Evolutionary conservation across 805 yeast genomes (phyloP).

Genomic region (Schwanniomyces occidentalis): DNA sequence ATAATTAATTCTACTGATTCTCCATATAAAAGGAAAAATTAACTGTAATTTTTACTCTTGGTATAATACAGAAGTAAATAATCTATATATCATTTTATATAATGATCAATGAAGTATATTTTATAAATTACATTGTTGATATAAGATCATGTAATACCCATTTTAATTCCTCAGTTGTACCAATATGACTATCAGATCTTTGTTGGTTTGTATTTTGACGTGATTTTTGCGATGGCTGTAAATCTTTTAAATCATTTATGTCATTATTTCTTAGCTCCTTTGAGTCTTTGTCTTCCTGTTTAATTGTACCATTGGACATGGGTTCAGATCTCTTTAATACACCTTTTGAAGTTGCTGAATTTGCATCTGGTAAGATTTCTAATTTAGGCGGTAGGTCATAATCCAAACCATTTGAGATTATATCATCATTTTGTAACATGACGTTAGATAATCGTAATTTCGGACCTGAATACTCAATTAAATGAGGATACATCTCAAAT

Average conservation of each 20-base stretch:
- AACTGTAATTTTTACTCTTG: too few species aligned
- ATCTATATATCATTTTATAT: neutral
- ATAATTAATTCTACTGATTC: slow-evolving; percentile 10
- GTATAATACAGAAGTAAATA: neutral
- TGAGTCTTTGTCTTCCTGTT: slow-evolving; percentile 1
- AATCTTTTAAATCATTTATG: neutral
- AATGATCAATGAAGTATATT: neutral
- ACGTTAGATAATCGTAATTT: slow-evolving; percentile 48
- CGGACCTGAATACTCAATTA: slow-evolving; percentile 69
- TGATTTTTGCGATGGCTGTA: neutral
- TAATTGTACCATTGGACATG: slow-evolving; percentile 2
- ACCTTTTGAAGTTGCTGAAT: too few species aligned
- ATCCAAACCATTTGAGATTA: slow-evolving; percentile 28
- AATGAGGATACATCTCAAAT: slow-evolving; percentile 61
- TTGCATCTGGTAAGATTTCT: slow-evolving; percentile 5
- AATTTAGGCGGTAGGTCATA: slow-evolving; percentile 32
- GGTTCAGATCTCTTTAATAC: slow-evolving; percentile 5
- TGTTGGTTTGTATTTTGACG: neutral
- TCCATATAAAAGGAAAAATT: slow-evolving; percentile 13
- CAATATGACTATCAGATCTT: slow-evolving; percentile 39
- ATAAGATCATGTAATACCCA: slow-evolving; percentile 71
- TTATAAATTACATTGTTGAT: slow-evolving; percentile 29
- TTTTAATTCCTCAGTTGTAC: slow-evolving; percentile 66
- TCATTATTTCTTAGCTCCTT: slow-evolving; percentile 1
- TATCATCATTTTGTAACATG: slow-evolving; percentile 58